phyloP scores from a whole-genome alignment of 306 rosid genomes.

The Pachyrhizus erosus region DNA sequence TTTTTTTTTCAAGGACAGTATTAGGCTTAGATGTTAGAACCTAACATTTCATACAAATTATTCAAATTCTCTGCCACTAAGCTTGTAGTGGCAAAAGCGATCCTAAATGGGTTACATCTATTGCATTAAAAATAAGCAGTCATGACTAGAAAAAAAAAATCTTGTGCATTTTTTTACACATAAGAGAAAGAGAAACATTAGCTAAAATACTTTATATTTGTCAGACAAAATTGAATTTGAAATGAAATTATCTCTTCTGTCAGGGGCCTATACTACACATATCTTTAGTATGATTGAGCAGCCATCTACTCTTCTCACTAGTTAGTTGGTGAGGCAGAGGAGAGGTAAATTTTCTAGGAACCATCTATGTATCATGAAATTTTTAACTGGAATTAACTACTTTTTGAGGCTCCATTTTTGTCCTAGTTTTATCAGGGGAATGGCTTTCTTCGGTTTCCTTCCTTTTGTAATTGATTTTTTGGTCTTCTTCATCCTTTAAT shows the following conservation, averaged over 20 bases:
- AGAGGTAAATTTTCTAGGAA: constrained; percentile 16
- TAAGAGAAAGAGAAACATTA: neutral
- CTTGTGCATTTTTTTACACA: neutral
- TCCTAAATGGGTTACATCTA: neutral
- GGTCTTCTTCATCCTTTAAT: constrained; percentile 49
- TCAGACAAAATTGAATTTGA: constrained; percentile 45
- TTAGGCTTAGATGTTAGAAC: no score
- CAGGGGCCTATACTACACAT: constrained; percentile 21
- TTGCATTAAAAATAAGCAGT: neutral
- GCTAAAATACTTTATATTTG: neutral
- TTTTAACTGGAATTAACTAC: neutral
- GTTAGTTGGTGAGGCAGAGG: constrained; percentile 29
- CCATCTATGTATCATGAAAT: neutral
- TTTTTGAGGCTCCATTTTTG: constrained; percentile 42
- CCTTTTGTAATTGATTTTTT: constrained; percentile 40
- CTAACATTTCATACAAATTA: no score
- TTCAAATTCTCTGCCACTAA: no score
- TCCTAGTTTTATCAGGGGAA: constrained; percentile 49
- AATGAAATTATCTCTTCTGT: constrained; percentile 25
- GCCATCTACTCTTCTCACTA: constrained; percentile 17
- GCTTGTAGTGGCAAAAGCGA: no score
- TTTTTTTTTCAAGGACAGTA: no score
- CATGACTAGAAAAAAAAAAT: neutral
- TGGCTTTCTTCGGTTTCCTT: constrained; percentile 48
- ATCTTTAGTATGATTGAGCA: constrained; percentile 11